Conservation (phyloP, 176 grass and related monocot genomes). For the Saccharum spontaneum region DNA sequence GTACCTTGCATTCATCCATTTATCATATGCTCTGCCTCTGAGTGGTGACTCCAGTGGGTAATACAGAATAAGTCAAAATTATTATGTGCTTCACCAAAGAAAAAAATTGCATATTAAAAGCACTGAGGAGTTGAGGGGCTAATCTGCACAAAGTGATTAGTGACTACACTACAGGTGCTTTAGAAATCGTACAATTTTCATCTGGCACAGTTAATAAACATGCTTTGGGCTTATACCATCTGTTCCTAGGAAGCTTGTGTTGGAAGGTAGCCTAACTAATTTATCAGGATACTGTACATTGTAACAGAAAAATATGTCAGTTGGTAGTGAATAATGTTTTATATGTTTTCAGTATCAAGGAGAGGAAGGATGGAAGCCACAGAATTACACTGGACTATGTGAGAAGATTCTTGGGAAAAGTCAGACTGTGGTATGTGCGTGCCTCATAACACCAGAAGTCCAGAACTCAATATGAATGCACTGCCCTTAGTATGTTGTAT, state of each 20-base stretch:
- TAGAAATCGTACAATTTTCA: conserved; percentile 15
- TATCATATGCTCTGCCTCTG: neutral
- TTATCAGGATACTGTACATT: neutral
- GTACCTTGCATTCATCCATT: neutral
- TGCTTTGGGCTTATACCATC: neutral
- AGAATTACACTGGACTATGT: conserved; percentile 58
- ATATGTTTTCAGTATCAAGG: conserved; percentile 66
- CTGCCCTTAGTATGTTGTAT: neutral
- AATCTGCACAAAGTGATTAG: neutral
- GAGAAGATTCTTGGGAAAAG: conserved; percentile 72
- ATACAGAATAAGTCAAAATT: conserved; percentile 10
- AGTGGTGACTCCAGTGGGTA: neutral
- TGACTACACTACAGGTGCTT: neutral
- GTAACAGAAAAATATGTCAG: neutral
- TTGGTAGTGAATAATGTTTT: neutral
- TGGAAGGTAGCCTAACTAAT: neutral
- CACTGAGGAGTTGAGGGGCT: neutral
- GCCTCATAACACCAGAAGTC: neutral
- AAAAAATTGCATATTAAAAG: neutral
- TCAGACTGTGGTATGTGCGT: conserved; percentile 62
- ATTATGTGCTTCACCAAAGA: neutral
- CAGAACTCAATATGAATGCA: neutral
- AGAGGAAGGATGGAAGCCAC: conserved; percentile 64
- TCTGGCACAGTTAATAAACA: conserved; percentile 13
- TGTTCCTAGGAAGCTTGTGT: conserved; percentile 2